phyloP scores from a whole-genome alignment of 805 yeast genomes.

The Wickerhamomyces queroliae region DNA sequence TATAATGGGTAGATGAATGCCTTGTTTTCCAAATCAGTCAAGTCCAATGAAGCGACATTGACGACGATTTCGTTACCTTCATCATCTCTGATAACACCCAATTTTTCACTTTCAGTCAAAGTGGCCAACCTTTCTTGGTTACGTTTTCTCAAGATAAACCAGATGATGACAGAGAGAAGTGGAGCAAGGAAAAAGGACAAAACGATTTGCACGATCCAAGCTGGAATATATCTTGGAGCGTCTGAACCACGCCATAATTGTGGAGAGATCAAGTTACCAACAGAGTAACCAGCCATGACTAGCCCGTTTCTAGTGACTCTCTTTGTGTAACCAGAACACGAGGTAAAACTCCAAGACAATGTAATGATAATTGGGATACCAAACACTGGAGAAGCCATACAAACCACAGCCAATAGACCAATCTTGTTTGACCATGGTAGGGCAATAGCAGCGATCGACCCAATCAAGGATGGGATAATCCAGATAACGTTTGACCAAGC shows the following conservation, averaged over 20 bases:
- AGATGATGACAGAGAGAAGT: slow-evolving; percentile 33
- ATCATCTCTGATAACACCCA: slow-evolving; percentile 26
- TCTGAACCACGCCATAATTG: slow-evolving; percentile 45
- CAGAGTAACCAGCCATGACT: slow-evolving; percentile 37
- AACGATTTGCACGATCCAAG: slow-evolving; percentile 54
- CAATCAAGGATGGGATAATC: slow-evolving; percentile 38
- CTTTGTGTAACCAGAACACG: slow-evolving; percentile 46
- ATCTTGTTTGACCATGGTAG: slow-evolving; percentile 38
- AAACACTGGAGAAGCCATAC: slow-evolving; percentile 39
- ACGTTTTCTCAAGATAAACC: slow-evolving; percentile 38
- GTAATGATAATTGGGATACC: slow-evolving; percentile 35
- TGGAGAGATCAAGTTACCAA: slow-evolving; percentile 49
- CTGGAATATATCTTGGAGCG: slow-evolving; percentile 38
- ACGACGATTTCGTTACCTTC: slow-evolving; percentile 26
- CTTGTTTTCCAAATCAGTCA: slow-evolving; percentile 47
- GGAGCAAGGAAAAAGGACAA: slow-evolving; percentile 44
- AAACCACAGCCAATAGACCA: slow-evolving; percentile 41
- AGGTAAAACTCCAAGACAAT: slow-evolving; percentile 29
- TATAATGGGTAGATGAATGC: slow-evolving; percentile 43
- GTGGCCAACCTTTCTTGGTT: slow-evolving; percentile 32
- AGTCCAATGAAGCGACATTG: slow-evolving; percentile 38
- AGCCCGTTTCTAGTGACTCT: slow-evolving; percentile 39
- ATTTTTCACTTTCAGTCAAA: slow-evolving; percentile 13
- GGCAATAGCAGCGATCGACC: slow-evolving; percentile 38
- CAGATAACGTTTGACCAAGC: slow-evolving; percentile 33